Base-by-base conservation (phyloP, 768 basidiomycete genomes). In the Pleurotus cornucopiae region DNA sequence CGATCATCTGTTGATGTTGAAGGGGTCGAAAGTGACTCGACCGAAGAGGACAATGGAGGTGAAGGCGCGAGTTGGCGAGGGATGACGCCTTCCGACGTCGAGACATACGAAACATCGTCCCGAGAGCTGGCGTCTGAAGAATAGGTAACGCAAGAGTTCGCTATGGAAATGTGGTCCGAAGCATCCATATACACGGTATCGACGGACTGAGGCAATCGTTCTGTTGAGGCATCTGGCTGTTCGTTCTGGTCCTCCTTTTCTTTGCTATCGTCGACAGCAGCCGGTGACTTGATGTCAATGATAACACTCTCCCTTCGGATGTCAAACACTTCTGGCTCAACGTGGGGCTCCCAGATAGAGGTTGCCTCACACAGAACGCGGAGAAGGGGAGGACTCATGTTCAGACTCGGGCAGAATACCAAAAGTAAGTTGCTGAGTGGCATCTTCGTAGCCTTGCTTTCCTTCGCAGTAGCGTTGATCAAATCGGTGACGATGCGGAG, bases 401-500 rank as follows among this genome's bases (percentile, higher is more conserved):
- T 84, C 65, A 94, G 69, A 66, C 85, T 92, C 5, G 94, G 95
- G 59, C 90, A 94, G 66, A 98, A 86, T 49, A 96, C 88, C 34
- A 95, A 73, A 47, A 95, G 73, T 62, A 98, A 69, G 64, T 97
- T 97, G 67, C 88, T 88, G 61, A 97, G 70, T 2, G 93, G 91
- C 94, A 98, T 98, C 72, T 91, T 92, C 37, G 93, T 98, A 63
- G 84, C 81, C 60, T 78, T 79, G 63, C 78, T 77, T 59, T 82
- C 78, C 55, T 73, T 76, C 0, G 90, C 84, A 12, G 92, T 94
- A 43, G 81, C 83, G 44, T 80, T 83, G 60, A 96, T 88, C 38
- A 97, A 76, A 61, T 91, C 86, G 47, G 84, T 80, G 20, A 96
- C 84, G 11, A 92, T 95, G 46, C 82, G 77, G 38, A 95, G 74